phyloP scores from a whole-genome alignment of 2,329 filamentous ascomycete genomes.

The Metarhizium humberi region DNA sequence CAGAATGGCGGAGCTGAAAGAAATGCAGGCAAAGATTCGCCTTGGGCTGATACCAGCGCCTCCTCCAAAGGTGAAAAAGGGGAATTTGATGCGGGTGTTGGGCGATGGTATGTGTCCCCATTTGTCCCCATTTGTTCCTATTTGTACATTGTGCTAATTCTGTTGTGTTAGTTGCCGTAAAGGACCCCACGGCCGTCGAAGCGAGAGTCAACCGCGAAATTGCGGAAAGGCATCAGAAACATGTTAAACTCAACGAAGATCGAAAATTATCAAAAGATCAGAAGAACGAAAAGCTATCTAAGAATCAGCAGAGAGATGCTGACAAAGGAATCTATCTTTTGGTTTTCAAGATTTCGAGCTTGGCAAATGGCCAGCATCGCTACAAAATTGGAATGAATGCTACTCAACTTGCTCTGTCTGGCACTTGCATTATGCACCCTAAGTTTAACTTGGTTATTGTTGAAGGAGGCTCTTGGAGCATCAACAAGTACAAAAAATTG shows the following conservation, averaged over 20 bases:
- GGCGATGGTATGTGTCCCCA: constrained; percentile 55
- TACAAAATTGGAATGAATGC: constrained; percentile 92
- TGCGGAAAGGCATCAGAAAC: constrained; percentile 70
- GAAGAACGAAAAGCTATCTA: constrained; percentile 69
- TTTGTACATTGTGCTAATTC: neutral
- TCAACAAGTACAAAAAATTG: constrained; percentile 80
- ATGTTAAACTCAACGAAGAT: constrained; percentile 70
- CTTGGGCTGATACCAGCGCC: constrained; percentile 83
- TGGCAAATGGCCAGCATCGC: constrained; percentile 88
- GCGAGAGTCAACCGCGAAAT: constrained; percentile 90
- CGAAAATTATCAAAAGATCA: constrained; percentile 85
- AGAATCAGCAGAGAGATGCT: constrained; percentile 81
- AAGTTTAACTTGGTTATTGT: constrained; percentile 83
- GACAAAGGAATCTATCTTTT: constrained; percentile 76
- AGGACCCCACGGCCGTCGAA: constrained; percentile 95
- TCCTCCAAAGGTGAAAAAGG: constrained; percentile 93
- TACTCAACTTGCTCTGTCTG: constrained; percentile 78
- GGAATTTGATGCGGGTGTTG: constrained; percentile 93
- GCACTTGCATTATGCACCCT: constrained; percentile 86
- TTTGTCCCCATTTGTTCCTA: neutral
- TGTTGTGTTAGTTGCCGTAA: constrained; percentile 48
- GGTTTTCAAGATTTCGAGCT: constrained; percentile 80
- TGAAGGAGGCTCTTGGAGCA: constrained; percentile 78
- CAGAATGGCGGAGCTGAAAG: constrained; percentile 87
- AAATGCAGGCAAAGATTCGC: constrained; percentile 91